phyloP scores from a whole-genome alignment of 2,329 filamentous ascomycete genomes.

The Purpureocillium takamizusanense region DNA sequence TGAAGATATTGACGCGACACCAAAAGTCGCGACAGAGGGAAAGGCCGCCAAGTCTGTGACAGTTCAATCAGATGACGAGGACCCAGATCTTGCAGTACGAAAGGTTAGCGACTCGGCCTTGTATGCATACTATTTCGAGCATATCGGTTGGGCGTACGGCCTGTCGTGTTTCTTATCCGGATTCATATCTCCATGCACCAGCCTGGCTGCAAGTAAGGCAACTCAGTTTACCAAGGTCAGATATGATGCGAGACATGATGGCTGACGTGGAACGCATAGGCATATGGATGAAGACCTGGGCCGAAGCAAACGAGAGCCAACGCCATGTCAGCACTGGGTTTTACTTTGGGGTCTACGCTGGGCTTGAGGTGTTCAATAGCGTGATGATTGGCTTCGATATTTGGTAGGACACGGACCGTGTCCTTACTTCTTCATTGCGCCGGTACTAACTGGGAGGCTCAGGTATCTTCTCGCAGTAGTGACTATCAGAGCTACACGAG shows the following conservation, averaged over 20 bases:
- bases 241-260: too few species aligned
- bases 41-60: background rate
- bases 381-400: background rate
- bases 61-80: background rate
- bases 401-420: too few species aligned
- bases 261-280: background rate
- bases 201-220: background rate
- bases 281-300: conserved; percentile 2
- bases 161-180: background rate
- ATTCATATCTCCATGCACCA: background rate
- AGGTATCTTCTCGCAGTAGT: conserved; percentile 3
- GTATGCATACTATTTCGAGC: conserved; percentile 1
- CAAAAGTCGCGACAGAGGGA: background rate
- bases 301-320: background rate
- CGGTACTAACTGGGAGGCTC: background rate
- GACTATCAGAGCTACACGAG: background rate
- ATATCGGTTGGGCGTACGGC: background rate
- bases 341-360: conserved; percentile 2
- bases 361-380: background rate
- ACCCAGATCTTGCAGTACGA: background rate
- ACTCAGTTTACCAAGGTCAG: background rate
- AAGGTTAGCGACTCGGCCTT: background rate
- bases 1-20: background rate
- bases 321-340: background rate
- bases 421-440: too few species aligned